Conservation (phyloP, 371 early-diverging fungal genomes). For the Phascolomyces articulosus region DNA sequence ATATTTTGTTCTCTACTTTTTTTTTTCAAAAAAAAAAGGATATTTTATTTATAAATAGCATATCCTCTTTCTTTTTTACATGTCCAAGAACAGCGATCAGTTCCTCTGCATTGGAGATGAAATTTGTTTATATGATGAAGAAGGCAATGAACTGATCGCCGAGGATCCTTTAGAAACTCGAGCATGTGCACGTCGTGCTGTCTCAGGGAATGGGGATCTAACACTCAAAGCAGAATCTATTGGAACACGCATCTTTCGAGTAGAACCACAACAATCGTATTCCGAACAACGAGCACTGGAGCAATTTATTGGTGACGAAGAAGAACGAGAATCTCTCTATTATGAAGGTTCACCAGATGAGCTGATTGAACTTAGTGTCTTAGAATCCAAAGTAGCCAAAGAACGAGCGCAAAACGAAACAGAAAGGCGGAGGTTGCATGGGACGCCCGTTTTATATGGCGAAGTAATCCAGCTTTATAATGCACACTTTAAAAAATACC, state of each 20-base stretch:
- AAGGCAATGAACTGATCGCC: conserved; percentile 28
- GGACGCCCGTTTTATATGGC: conserved; percentile 57
- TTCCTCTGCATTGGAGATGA: conserved; percentile 43
- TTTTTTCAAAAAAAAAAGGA: no score
- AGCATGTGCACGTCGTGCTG: conserved; percentile 29
- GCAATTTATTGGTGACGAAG: conserved; percentile 27
- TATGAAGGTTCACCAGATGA: conserved; percentile 31
- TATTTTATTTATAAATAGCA: no score
- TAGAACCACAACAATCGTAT: conserved; percentile 43
- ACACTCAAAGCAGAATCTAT: conserved; percentile 29
- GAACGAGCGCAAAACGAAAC: conserved; percentile 43
- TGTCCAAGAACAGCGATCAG: conserved; percentile 22
- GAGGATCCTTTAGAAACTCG: conserved; percentile 42
- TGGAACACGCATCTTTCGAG: conserved; percentile 31
- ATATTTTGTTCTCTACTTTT: neutral
- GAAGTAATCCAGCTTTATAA: conserved; percentile 54
- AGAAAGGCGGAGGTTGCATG: conserved; percentile 38
- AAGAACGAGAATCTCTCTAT: conserved; percentile 20
- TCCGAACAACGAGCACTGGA: conserved; percentile 31
- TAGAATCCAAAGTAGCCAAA: conserved; percentile 31
- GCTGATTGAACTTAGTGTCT: conserved; percentile 23
- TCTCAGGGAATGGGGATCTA: neutral
- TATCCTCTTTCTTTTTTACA: no score
- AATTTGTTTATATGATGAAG: conserved; percentile 34
- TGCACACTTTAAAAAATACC: conserved; percentile 45